Percentiles rank a stretch among this genome's conserved stretches.
Evolutionary conservation across 169 alveolate genomes (phyloP).

Genomic region (Plasmodium chabaudi): DNA sequence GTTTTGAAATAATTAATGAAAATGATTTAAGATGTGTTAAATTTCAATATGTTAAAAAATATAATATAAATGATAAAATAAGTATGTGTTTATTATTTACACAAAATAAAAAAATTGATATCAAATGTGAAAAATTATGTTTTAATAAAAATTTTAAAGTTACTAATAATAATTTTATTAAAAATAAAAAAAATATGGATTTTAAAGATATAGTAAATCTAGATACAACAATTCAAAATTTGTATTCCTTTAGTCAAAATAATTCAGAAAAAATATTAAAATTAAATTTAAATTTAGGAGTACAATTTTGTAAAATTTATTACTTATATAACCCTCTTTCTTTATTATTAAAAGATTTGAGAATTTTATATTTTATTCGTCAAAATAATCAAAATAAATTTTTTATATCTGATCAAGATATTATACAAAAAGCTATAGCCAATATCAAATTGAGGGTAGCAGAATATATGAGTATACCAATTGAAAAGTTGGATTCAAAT

Average conservation of each 20-base stretch:
- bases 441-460: slow-evolving; percentile 36
- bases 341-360: slow-evolving; percentile 55
- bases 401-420: slow-evolving; percentile 20
- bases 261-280: slow-evolving; percentile 38
- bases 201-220: slow-evolving; percentile 34
- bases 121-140: slow-evolving; percentile 31
- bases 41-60: slow-evolving; percentile 62
- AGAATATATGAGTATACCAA: slow-evolving; percentile 48
- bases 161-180: slow-evolving; percentile 60
- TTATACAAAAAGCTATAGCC: slow-evolving; percentile 52
- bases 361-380: slow-evolving; percentile 39
- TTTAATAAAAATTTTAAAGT: slow-evolving; percentile 59
- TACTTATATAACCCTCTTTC: slow-evolving; percentile 53
- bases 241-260: slow-evolving; percentile 30
- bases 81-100: slow-evolving; percentile 60
- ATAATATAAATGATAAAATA: slow-evolving; percentile 33
- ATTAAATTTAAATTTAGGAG: slow-evolving; percentile 58
- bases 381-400: slow-evolving; percentile 14
- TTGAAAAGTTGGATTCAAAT: slow-evolving; percentile 28
- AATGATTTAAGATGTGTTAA: slow-evolving; percentile 52
- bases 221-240: slow-evolving; percentile 60
- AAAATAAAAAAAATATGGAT: slow-evolving; percentile 39
- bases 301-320: slow-evolving; percentile 47
- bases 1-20: slow-evolving; percentile 55
- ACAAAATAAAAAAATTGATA: slow-evolving; percentile 47